Percentiles rank a stretch among this genome's conserved stretches.
These are phyloP conservation scores for Hymenoscyphus linearis DNA, from an alignment of 2,329 filamentous ascomycete genomes.

Conservation along the genomic window DNA sequence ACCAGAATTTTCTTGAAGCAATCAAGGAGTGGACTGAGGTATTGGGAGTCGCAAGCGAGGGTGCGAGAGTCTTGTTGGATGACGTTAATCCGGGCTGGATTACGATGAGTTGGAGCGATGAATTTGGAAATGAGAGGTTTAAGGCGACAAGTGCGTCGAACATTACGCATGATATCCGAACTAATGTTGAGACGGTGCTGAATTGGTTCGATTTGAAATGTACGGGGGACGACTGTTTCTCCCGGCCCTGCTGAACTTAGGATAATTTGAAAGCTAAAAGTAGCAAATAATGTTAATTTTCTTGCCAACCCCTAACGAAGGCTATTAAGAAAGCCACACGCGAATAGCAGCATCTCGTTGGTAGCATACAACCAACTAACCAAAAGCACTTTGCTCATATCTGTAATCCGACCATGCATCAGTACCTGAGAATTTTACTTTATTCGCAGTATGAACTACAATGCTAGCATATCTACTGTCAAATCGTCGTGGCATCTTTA, in stretches of 20 bases:
- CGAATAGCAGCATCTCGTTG: no score
- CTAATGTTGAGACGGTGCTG: slow-evolving; percentile 18
- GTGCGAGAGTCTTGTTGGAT: slow-evolving; percentile 8
- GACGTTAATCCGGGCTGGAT: slow-evolving; percentile 28
- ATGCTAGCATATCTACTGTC: no score
- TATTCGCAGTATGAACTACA: no score
- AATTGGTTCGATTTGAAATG: slow-evolving; percentile 22
- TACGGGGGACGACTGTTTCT: slow-evolving; percentile 5
- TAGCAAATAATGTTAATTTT: neutral
- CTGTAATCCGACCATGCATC: no score
- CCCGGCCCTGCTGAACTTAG: slow-evolving; percentile 1
- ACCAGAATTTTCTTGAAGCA: slow-evolving; percentile 37
- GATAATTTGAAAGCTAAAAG: neutral
- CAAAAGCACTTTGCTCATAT: no score
- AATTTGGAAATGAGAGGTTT: slow-evolving; percentile 7
- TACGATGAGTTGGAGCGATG: slow-evolving; percentile 21
- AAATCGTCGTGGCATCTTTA: no score
- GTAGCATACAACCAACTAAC: no score
- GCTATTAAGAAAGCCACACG: no score
- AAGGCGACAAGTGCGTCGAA: slow-evolving; percentile 16
- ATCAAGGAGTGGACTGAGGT: slow-evolving; percentile 43
- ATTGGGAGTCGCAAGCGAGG: slow-evolving; percentile 21
- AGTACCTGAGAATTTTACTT: no score
- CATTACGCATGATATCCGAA: slow-evolving; percentile 24
- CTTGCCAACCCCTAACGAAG: no score